phyloP scores from a whole-genome alignment of 441 rosid genomes.

The Populus hybrid region DNA sequence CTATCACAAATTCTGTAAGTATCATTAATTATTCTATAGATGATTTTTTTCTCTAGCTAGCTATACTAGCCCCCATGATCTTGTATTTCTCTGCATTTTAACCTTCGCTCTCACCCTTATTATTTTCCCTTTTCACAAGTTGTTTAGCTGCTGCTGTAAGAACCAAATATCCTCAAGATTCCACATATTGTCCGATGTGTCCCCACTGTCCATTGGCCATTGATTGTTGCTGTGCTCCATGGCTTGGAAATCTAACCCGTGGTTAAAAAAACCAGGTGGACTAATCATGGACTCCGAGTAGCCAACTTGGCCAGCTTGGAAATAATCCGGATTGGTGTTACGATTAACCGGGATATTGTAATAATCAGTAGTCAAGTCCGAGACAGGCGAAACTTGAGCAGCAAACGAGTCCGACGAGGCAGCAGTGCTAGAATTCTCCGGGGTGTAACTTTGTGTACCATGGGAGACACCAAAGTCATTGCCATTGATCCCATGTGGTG shows the following conservation, averaged over 20 bases:
- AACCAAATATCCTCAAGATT: slow-evolving; percentile 61
- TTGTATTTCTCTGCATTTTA: slow-evolving; percentile 1
- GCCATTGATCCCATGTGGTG: slow-evolving; percentile 12
- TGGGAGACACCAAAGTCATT: slow-evolving; percentile 21
- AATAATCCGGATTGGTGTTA: slow-evolving; percentile 48
- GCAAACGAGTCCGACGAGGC: slow-evolving; percentile 60
- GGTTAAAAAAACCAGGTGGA: slow-evolving; percentile 31
- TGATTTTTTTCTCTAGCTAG: neutral
- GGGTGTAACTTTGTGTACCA: slow-evolving; percentile 32
- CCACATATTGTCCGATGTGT: slow-evolving; percentile 63
- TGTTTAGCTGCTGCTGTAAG: slow-evolving; percentile 50
- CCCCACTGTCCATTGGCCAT: slow-evolving; percentile 48
- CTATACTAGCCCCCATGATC: neutral
- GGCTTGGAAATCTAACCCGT: slow-evolving; percentile 38
- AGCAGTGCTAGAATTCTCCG: slow-evolving; percentile 69
- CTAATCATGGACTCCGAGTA: slow-evolving; percentile 40
- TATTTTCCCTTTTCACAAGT: slow-evolving; percentile 26
- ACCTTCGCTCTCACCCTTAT: neutral
- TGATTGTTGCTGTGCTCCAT: slow-evolving; percentile 44
- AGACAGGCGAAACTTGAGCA: slow-evolving; percentile 47
- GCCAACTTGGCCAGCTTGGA: slow-evolving; percentile 34
- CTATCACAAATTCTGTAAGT: slow-evolving; percentile 13
- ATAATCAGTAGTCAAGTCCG: slow-evolving; percentile 56
- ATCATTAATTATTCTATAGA: no score
- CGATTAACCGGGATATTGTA: slow-evolving; percentile 38